Base-by-base conservation (phyloP, 164 flowering plant genomes). In the Piper betle region DNA sequence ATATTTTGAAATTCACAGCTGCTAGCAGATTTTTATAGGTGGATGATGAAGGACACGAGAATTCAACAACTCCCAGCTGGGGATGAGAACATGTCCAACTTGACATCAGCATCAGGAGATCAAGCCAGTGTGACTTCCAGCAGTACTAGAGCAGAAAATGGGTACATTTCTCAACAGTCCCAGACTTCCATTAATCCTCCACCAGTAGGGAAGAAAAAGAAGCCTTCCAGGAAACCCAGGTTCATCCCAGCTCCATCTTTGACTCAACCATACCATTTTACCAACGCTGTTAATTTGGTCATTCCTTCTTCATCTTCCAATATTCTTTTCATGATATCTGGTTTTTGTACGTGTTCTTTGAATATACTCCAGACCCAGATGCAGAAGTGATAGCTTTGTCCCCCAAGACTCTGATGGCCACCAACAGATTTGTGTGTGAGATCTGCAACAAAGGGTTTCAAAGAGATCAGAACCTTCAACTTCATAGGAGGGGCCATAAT, bases 391-490 rank as follows among this genome's bases (percentile, higher is more conserved):
- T 72, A 67, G 84, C 94, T 59, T 70, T 91, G 57, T 91, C 97
- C 9, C 97, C 97, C 39, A 83, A 81, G 72, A 74, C 92, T 1
- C 80, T 91, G 2, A 59, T 84, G 84, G 96, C 96, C n/a, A 91
- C 87, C 39, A 91, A 91, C 68, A 72, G 97, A 65, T 91, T 91
- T 62, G 65, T 91, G 4, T 91, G 97, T 68, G 97, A 91, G 83
- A 82, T 91, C 72, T 91, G 97, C 71, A 88, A 80, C 85, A 91
- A 91, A 70, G 97, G 97, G 69, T 91, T 91, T 64, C 94, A 88
- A 62, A 80, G 97, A 54, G 97, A 91, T 57, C 97, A 91, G 79
- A 91, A 91, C 65, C 85, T 91, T 50, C 97, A 91, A 62, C 83
- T 91, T 0, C 97, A 91, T 63, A 80, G 96, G 67, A 80, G 97